Evolutionary conservation across 495 filamentous ascomycete genomes (phyloP).

Genomic region (Daldinia loculata): DNA sequence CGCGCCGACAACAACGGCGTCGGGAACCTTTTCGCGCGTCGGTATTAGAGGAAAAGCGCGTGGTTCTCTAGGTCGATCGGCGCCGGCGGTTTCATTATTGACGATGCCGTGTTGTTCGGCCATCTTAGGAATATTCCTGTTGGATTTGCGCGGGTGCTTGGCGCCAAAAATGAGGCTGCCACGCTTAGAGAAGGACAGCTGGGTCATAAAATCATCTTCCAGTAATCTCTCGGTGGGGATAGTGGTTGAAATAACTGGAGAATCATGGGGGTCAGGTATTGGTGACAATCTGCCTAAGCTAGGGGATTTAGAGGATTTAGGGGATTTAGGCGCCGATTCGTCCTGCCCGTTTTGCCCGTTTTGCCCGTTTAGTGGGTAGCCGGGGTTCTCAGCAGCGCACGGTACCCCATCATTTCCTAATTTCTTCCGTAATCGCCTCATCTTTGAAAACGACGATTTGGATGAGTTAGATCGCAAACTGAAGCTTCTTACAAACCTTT

Average conservation of each 20-base stretch:
- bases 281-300: conserved; percentile 38
- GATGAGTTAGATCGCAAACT: conserved; percentile 48
- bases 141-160: conserved; percentile 50
- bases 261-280: conserved; percentile 36
- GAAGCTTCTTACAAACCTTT: conserved; percentile 50
- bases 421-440: conserved; percentile 51
- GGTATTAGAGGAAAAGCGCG: conserved; percentile 44
- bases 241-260: conserved; percentile 58
- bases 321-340: conserved; percentile 36
- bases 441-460: conserved; percentile 36
- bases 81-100: conserved; percentile 1
- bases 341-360: conserved; percentile 39
- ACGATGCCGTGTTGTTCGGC: conserved; percentile 27
- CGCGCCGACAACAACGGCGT: conserved; percentile 15
- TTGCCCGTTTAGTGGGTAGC: conserved; percentile 43
- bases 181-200: conserved; percentile 64
- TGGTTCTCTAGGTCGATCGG: conserved; percentile 17
- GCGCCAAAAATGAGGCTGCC: conserved; percentile 73
- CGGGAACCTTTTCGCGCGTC: conserved; percentile 31
- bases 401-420: conserved; percentile 22
- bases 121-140: conserved; percentile 30
- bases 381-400: conserved; percentile 27
- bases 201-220: conserved; percentile 59
- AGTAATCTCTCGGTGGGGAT: conserved; percentile 63
- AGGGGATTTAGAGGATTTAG: conserved; percentile 33